These are phyloP conservation scores for Wickerhamomyces sp. DNA, from an alignment of 1,139 yeast genomes.

Conservation along the genomic window DNA sequence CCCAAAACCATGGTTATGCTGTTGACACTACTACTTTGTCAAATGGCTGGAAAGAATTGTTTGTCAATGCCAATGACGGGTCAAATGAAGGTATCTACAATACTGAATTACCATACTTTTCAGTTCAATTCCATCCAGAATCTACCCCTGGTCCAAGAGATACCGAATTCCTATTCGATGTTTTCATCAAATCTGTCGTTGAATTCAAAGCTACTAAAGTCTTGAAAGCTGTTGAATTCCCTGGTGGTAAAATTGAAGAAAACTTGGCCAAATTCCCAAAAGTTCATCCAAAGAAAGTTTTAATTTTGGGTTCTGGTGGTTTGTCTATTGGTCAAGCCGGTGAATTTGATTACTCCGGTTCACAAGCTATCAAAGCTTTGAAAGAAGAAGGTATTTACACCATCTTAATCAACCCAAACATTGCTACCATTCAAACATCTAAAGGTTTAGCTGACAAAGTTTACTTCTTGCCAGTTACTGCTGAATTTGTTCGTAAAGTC, in stretches of 20 bases:
- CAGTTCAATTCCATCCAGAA: slow-evolving; percentile 99
- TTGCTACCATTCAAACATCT: slow-evolving; percentile 98
- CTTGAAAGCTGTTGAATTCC: slow-evolving; percentile 76
- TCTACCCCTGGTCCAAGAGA: slow-evolving; percentile 99
- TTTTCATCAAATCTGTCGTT: slow-evolving; percentile 77
- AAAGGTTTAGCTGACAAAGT: slow-evolving; percentile 97
- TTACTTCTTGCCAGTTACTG: slow-evolving; percentile 91
- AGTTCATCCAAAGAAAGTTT: slow-evolving; percentile 84
- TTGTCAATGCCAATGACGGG: slow-evolving; percentile 93
- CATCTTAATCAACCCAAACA: slow-evolving; percentile 91
- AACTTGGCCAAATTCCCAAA: slow-evolving; percentile 71
- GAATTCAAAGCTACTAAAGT: slow-evolving; percentile 53
- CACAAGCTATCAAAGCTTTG: slow-evolving; percentile 90
- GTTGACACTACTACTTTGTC: slow-evolving; percentile 75
- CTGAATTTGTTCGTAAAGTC: slow-evolving; percentile 94
- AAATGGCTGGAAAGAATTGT: slow-evolving; percentile 89
- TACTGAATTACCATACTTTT: slow-evolving; percentile 81
- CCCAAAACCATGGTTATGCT: slow-evolving; percentile 98
- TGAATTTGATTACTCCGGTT: slow-evolving; percentile 97
- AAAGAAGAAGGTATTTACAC: slow-evolving; percentile 97
- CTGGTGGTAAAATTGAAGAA: slow-evolving; percentile 78
- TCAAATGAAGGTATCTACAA: slow-evolving; percentile 99
- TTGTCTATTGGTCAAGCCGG: slow-evolving; percentile 99
- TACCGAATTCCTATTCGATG: slow-evolving; percentile 95
- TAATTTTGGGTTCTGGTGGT: slow-evolving; percentile 98